These are phyloP conservation scores for Pyrenophora seminiperda DNA, from an alignment of 2,329 filamentous ascomycete species.

Conservation along the genomic window DNA sequence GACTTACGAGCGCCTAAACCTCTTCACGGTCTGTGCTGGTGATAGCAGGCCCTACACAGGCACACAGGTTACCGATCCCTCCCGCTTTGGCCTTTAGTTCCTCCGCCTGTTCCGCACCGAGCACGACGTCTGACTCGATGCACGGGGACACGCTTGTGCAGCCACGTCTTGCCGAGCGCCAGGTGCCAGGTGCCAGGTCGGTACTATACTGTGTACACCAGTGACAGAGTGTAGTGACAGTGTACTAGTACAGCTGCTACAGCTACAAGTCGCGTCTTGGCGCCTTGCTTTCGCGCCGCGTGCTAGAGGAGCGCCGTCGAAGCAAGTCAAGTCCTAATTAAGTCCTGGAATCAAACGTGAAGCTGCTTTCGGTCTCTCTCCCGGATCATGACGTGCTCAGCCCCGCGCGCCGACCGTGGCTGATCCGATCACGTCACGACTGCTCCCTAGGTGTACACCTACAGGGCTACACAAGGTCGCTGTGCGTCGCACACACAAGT, in stretches of 20 bases:
- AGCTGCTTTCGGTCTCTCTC: slow-evolving; percentile 5
- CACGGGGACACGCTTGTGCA: slow-evolving; percentile 5
- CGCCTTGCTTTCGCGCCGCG: neutral
- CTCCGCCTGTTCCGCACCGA: slow-evolving; percentile 22
- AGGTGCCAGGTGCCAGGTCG: neutral
- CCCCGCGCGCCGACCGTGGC: slow-evolving; percentile 2
- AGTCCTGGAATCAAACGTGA: neutral
- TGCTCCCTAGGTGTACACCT: too few relatives aligned
- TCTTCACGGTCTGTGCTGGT: slow-evolving; percentile 8
- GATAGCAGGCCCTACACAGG: slow-evolving; percentile 10
- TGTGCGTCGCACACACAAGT: too few relatives aligned
- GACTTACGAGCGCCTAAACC: slow-evolving; percentile 13
- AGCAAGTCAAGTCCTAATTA: neutral
- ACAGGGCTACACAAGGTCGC: neutral
- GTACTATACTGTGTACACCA: neutral
- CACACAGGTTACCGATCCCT: slow-evolving; percentile 17
- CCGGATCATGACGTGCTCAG: slow-evolving; percentile 9
- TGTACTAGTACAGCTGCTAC: too few relatives aligned
- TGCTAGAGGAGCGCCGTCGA: neutral
- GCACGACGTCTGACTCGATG: slow-evolving; percentile 8
- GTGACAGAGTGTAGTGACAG: neutral
- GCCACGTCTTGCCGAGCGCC: neutral
- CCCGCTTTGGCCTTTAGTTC: slow-evolving; percentile 25
- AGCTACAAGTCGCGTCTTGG: neutral
- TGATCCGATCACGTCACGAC: slow-evolving; percentile 2